A percentile compares a stretch with the other conserved stretches of the same genome.
These are phyloP conservation scores for Berkeleyomyces rouxiae DNA, from an alignment of 2,329 filamentous ascomycete genomes.

Conservation along the genomic window DNA sequence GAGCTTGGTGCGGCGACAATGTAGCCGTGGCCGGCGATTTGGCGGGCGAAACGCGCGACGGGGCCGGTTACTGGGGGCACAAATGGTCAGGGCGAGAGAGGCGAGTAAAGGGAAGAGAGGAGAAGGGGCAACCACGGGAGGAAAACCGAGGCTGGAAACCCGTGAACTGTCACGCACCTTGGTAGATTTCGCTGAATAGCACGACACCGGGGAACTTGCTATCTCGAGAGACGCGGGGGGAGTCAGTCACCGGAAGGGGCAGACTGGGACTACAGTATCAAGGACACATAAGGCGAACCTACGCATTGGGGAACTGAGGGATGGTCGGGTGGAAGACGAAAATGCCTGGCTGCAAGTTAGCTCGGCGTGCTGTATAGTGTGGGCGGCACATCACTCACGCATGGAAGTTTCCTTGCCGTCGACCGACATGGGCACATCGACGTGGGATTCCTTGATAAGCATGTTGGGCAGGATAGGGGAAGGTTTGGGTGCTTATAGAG, in stretches of 20 bases:
- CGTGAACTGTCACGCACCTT: constrained; percentile 41
- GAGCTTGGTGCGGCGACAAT: constrained; percentile 81
- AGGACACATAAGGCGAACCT: constrained; percentile 20
- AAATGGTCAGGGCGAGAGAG: neutral
- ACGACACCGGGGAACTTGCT: constrained; percentile 69
- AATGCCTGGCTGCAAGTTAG: constrained; percentile 41
- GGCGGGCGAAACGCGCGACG: constrained; percentile 73
- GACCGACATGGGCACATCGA: constrained; percentile 33
- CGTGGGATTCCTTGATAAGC: constrained; percentile 37
- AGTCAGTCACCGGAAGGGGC: neutral
- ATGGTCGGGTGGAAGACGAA: constrained; percentile 79
- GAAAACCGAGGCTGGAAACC: neutral
- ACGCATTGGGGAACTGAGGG: constrained; percentile 72
- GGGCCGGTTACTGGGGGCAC: constrained; percentile 59
- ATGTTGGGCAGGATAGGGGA: constrained; percentile 20
- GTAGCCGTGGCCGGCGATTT: constrained; percentile 85
- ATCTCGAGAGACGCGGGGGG: neutral
- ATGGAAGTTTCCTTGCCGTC: constrained; percentile 38
- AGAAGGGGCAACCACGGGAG: neutral
- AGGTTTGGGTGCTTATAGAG: neutral
- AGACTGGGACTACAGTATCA: too few relatives aligned
- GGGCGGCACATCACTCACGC: constrained; percentile 25
- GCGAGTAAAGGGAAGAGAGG: too few relatives aligned
- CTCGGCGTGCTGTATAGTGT: neutral
- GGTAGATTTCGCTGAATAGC: constrained; percentile 88